A percentile compares a stretch with the other conserved stretches of the same genome.
phyloP scores from a whole-genome alignment of 176 grass and related monocot genomes.

The Poa pratensis region DNA sequence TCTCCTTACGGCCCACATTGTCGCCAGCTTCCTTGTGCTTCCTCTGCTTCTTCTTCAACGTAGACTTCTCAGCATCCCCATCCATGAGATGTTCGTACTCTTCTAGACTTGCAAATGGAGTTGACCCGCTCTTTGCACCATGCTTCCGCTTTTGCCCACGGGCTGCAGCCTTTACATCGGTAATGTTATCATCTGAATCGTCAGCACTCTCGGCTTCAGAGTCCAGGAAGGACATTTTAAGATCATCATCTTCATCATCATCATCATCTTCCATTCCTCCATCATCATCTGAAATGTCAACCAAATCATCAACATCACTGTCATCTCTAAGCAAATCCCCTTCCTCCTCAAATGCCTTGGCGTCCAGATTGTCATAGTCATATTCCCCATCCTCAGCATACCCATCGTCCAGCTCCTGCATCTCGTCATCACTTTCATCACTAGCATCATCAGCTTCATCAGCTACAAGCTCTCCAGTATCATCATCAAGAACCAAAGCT shows the following conservation, averaged over 20 bases:
- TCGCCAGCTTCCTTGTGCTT: constrained; percentile 44
- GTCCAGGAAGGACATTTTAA: neutral
- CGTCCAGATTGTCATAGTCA: constrained; percentile 87
- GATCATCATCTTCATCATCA: constrained; percentile 19
- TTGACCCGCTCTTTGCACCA: constrained; percentile 37
- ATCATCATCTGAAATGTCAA: constrained; percentile 44
- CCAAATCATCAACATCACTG: constrained; percentile 70
- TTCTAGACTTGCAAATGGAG: constrained; percentile 84
- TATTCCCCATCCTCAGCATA: constrained; percentile 54
- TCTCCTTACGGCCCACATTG: constrained; percentile 30
- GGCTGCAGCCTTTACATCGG: constrained; percentile 25
- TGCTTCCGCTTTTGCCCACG: constrained; percentile 55
- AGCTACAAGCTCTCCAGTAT: constrained; percentile 67
- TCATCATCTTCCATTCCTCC: constrained; percentile 36
- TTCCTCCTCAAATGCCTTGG: constrained; percentile 75
- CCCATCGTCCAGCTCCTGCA: constrained; percentile 48
- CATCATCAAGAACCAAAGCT: constrained; percentile 51
- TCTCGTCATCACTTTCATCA: constrained; percentile 70
- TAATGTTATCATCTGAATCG: constrained; percentile 41
- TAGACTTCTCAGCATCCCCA: neutral
- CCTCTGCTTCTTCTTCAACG: constrained; percentile 24
- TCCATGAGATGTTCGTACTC: constrained; percentile 81
- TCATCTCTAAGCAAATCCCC: constrained; percentile 78
- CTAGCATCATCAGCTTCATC: constrained; percentile 44
- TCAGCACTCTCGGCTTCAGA: constrained; percentile 24